phyloP scores from a whole-genome alignment of 352 stramenopile species.

The Phytopythium chamaehyphon region DNA sequence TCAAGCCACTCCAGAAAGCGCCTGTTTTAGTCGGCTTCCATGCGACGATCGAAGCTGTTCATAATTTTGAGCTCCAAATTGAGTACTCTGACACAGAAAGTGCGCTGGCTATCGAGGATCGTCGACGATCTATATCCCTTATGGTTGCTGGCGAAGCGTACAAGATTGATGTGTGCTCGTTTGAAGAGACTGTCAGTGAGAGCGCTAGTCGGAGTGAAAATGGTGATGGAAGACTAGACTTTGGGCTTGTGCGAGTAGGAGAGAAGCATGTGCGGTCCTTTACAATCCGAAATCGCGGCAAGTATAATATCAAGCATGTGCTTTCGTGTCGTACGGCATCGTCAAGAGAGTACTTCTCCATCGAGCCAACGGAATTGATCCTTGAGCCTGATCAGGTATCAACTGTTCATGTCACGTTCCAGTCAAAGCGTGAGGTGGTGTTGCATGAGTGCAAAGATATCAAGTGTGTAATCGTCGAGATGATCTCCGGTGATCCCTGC shows the following conservation, averaged over 20 bases:
- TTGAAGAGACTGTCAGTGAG: constrained; percentile 34
- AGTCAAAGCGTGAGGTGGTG: constrained; percentile 68
- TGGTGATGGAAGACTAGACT: constrained; percentile 83
- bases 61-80: constrained; percentile 57
- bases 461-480: constrained; percentile 90
- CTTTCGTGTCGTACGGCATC: constrained; percentile 51
- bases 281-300: constrained; percentile 87
- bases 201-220: constrained; percentile 5
- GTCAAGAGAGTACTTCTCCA: constrained; percentile 66
- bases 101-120: constrained; percentile 38
- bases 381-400: constrained; percentile 68
- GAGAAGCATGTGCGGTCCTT: constrained; percentile 82
- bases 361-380: constrained; percentile 75
- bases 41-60: constrained; percentile 58
- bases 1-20: constrained; percentile 66
- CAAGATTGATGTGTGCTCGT: constrained; percentile 87
- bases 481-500: constrained; percentile 86
- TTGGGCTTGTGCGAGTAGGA: constrained; percentile 90
- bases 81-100: constrained; percentile 84
- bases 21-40: constrained; percentile 69
- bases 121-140: constrained; percentile 26
- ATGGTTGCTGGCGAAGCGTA: constrained; percentile 84
- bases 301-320: constrained; percentile 92
- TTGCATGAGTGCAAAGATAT: constrained; percentile 92
- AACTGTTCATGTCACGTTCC: constrained; percentile 80